phyloP scores from a whole-genome alignment of 2,329 filamentous ascomycete species.

The Fusarium albidum region DNA sequence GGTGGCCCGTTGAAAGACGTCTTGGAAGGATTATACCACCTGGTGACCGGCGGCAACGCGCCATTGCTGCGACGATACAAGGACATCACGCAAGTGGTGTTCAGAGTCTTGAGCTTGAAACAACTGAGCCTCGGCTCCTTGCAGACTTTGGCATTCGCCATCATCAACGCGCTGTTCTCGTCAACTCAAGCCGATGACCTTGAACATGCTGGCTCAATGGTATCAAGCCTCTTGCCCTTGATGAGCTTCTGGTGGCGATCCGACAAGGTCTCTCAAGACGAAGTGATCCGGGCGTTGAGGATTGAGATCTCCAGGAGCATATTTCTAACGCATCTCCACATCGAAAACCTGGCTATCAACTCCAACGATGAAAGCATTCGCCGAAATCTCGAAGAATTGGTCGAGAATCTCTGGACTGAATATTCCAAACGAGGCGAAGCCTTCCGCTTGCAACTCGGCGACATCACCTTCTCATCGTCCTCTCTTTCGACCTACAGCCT shows the following conservation, averaged over 20 bases:
- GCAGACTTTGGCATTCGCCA: slow-evolving; percentile 77
- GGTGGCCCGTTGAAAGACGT: slow-evolving; percentile 47
- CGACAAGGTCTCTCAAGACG: slow-evolving; percentile 69
- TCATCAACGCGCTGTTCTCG: slow-evolving; percentile 75
- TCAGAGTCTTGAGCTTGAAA: slow-evolving; percentile 69
- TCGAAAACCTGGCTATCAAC: slow-evolving; percentile 64
- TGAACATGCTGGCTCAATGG: slow-evolving; percentile 65
- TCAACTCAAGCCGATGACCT: slow-evolving; percentile 74
- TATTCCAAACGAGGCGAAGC: slow-evolving; percentile 77
- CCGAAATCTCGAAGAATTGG: slow-evolving; percentile 67
- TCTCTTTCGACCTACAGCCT: slow-evolving; percentile 55
- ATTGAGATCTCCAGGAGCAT: slow-evolving; percentile 82
- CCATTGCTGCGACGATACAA: slow-evolving; percentile 67
- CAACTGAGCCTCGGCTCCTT: slow-evolving; percentile 66
- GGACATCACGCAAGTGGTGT: slow-evolving; percentile 62
- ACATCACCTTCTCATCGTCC: slow-evolving; percentile 68
- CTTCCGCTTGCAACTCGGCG: slow-evolving; percentile 79
- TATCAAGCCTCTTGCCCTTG: slow-evolving; percentile 71
- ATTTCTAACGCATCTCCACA: slow-evolving; percentile 69
- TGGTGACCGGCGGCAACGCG: slow-evolving; percentile 73
- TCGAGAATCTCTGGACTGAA: slow-evolving; percentile 77
- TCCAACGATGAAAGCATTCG: slow-evolving; percentile 49
- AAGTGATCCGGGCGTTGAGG: slow-evolving; percentile 69
- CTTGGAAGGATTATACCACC: slow-evolving; percentile 70
- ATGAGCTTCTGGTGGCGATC: slow-evolving; percentile 80